phyloP scores from a whole-genome alignment of 1,284 basidiomycete species.

The Leccinum pachyderme region DNA sequence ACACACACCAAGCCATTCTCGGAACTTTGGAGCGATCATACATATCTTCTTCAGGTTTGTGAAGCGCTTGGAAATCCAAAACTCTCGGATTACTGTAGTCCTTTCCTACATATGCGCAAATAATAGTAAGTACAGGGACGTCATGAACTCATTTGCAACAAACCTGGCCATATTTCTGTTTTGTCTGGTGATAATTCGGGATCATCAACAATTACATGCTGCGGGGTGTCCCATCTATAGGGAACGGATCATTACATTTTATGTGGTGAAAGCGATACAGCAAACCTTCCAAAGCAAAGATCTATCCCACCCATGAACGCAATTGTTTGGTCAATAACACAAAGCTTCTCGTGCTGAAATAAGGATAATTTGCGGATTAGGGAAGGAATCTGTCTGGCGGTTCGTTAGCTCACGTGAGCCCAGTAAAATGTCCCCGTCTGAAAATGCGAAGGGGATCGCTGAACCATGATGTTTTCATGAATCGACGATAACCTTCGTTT shows the following conservation, averaged over 20 bases:
- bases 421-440: slow-evolving; percentile 98
- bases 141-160: slow-evolving; percentile 3
- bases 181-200: slow-evolving; percentile 57
- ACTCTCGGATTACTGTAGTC: slow-evolving; percentile 93
- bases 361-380: background rate
- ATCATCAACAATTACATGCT: slow-evolving; percentile 90
- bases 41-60: slow-evolving; percentile 93
- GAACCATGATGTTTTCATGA: slow-evolving; percentile 94
- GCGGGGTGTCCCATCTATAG: slow-evolving; percentile 90
- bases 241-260: background rate
- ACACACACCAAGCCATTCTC: slow-evolving; percentile 89
- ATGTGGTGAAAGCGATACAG: background rate
- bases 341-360: slow-evolving; percentile 91
- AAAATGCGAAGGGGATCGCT: slow-evolving; percentile 96
- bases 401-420: slow-evolving; percentile 73
- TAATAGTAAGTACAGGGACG: background rate
- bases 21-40: slow-evolving; percentile 88
- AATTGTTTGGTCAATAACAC: slow-evolving; percentile 96
- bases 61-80: slow-evolving; percentile 83
- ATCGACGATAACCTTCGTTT: slow-evolving; percentile 86
- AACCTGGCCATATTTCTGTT: slow-evolving; percentile 84
- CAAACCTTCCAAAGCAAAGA: slow-evolving; percentile 83
- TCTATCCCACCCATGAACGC: slow-evolving; percentile 99
- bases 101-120: slow-evolving; percentile 57
- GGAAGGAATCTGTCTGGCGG: slow-evolving; percentile 1